A percentile compares a stretch with the other conserved stretches of the same genome.
These are phyloP conservation scores for Pelargonium cotyledonis DNA, from an alignment of 441 rosid species.

Conservation along the genomic window DNA sequence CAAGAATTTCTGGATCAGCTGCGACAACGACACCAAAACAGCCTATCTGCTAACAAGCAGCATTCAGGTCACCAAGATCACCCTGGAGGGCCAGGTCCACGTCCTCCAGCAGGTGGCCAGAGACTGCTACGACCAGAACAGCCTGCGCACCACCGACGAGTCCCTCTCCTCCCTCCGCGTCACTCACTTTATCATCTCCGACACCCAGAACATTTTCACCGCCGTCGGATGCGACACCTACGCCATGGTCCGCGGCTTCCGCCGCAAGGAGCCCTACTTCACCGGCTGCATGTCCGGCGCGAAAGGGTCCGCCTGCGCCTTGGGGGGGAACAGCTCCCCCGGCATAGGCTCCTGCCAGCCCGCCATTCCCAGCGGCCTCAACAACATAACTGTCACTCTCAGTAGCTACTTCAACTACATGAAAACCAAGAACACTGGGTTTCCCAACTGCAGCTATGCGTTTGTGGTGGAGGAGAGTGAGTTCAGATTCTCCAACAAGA, in stretches of 20 bases:
- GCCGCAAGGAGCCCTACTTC: background rate
- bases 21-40: background rate
- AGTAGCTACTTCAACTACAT: background rate
- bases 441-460: slow-evolving; percentile 19
- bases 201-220: slow-evolving; percentile 18
- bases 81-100: slow-evolving; percentile 9
- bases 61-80: slow-evolving; percentile 13
- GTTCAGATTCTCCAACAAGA: slow-evolving; percentile 9
- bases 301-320: too few relatives aligned
- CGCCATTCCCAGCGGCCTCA: slow-evolving; percentile 1
- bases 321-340: slow-evolving; percentile 4
- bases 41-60: background rate
- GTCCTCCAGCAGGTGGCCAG: background rate
- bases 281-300: slow-evolving; percentile 24
- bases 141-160: background rate
- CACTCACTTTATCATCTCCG: slow-evolving; percentile 19
- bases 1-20: slow-evolving; percentile 19
- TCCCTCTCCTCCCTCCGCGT: background rate
- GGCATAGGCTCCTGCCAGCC: slow-evolving; percentile 23
- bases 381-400: background rate
- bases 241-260: slow-evolving; percentile 15
- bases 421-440: background rate
- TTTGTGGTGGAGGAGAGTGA: slow-evolving; percentile 9
- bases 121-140: slow-evolving; percentile 22
- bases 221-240: slow-evolving; percentile 37